phyloP scores from a whole-genome alignment of 768 basidiomycete species.

The Cystofilobasidium macerans region DNA sequence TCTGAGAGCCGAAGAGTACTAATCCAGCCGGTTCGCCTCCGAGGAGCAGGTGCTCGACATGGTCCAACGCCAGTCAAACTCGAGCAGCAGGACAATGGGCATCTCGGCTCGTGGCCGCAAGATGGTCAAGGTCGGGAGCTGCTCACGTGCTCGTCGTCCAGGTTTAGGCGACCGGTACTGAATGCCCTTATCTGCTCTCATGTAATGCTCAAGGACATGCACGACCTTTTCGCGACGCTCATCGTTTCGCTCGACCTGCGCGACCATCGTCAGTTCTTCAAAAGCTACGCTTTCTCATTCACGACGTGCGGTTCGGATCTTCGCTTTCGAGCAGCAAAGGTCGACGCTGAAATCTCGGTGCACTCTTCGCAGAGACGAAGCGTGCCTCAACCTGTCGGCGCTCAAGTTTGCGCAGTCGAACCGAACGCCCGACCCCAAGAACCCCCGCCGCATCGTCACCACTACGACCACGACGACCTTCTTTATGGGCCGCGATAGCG shows the following conservation, averaged over 20 bases:
- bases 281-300: slow-evolving; percentile 86
- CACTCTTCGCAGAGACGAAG: slow-evolving; percentile 63
- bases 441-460: slow-evolving; percentile 93
- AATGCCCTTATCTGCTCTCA: slow-evolving; percentile 8
- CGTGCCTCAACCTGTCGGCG: slow-evolving; percentile 79
- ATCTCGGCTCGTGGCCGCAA: slow-evolving; percentile 90
- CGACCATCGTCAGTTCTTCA: slow-evolving; percentile 94
- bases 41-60: neutral
- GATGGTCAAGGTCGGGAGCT: slow-evolving; percentile 63
- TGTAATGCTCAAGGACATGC: slow-evolving; percentile 60
- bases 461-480: slow-evolving; percentile 99
- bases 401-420: slow-evolving; percentile 99
- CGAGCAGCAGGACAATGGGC: slow-evolving; percentile 77
- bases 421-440: slow-evolving; percentile 93
- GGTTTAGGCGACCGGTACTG: neutral
- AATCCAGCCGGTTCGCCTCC: no score
- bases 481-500: slow-evolving; percentile 99
- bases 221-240: slow-evolving; percentile 94
- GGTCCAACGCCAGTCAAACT: neutral
- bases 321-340: neutral
- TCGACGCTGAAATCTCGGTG: neutral
- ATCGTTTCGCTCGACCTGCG: slow-evolving; percentile 81
- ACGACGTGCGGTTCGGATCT: slow-evolving; percentile 59
- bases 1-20: no score
- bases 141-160: slow-evolving; percentile 5